phyloP scores from a whole-genome alignment of 148 eudicot genomes.

The Heliamphora exappendiculata region DNA sequence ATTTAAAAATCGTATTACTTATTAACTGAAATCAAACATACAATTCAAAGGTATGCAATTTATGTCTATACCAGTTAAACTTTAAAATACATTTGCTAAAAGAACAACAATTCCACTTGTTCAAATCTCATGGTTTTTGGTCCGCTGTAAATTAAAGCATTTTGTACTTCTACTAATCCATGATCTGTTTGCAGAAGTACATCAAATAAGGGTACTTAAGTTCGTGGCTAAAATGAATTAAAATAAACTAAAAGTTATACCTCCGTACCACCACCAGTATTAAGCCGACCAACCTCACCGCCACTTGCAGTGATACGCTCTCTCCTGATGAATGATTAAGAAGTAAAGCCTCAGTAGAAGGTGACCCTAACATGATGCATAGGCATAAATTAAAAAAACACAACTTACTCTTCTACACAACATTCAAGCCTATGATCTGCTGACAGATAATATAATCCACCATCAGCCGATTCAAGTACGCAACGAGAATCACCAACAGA shows the following conservation, averaged over 20 bases:
- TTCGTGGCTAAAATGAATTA: background rate
- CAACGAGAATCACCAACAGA: constrained; percentile 97
- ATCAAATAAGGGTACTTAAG: background rate
- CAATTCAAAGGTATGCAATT: background rate
- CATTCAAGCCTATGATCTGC: constrained; percentile 98
- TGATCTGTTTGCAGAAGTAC: background rate
- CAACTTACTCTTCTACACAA: constrained; percentile 73
- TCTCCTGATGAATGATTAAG: constrained; percentile 44
- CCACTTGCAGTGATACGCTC: constrained; percentile 90
- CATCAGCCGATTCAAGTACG: constrained; percentile 86
- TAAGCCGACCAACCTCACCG: constrained; percentile 98
- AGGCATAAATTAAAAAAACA: background rate
- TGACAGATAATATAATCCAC: constrained; percentile 64
- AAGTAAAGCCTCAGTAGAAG: constrained; percentile 7
- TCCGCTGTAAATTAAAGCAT: background rate
- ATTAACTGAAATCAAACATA: background rate
- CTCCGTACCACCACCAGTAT: constrained; percentile 97
- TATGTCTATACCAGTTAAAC: background rate
- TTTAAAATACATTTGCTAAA: background rate
- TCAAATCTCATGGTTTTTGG: background rate
- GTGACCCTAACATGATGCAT: background rate
- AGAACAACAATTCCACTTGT: background rate
- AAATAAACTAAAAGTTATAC: constrained; percentile 32
- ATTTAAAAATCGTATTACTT: too few relatives aligned
- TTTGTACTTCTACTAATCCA: background rate